Percentiles rank a stretch among this genome's conserved stretches.
Conservation (phyloP, 495 filamentous ascomycete species). For the Viridothelium virens region DNA sequence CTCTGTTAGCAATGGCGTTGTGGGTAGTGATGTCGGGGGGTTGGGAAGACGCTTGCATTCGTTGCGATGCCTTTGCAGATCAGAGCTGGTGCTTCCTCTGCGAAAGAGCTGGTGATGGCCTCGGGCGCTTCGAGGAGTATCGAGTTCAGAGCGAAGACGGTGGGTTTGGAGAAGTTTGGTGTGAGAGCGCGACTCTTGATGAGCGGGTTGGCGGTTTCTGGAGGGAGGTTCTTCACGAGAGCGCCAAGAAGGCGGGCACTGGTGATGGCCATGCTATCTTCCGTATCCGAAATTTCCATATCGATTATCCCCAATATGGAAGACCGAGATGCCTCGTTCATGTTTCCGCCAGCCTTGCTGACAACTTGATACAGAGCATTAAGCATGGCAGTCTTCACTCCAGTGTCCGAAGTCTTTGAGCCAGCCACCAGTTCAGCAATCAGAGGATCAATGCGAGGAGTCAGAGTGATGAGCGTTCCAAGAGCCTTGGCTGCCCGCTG, state of each 20-base stretch:
- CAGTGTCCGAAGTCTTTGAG: slow-evolving; percentile 78
- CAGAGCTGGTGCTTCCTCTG: slow-evolving; percentile 60
- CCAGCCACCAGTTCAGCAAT: slow-evolving; percentile 86
- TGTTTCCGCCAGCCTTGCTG: slow-evolving; percentile 85
- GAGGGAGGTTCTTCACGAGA: slow-evolving; percentile 71
- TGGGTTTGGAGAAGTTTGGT: slow-evolving; percentile 55
- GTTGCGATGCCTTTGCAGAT: slow-evolving; percentile 74
- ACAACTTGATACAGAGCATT: slow-evolving; percentile 95
- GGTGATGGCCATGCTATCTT: slow-evolving; percentile 72
- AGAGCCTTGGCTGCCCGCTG: slow-evolving; percentile 90
- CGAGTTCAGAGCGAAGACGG: slow-evolving; percentile 80
- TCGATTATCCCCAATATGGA: slow-evolving; percentile 83
- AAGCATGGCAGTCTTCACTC: slow-evolving; percentile 93
- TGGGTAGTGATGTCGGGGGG: slow-evolving; percentile 15
- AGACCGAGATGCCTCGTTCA: slow-evolving; percentile 79
- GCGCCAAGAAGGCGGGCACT: slow-evolving; percentile 83
- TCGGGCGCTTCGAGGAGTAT: slow-evolving; percentile 71
- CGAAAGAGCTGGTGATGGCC: slow-evolving; percentile 55
- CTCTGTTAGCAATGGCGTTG: not conserved
- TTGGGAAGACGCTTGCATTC: slow-evolving; percentile 45
- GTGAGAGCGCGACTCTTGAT: slow-evolving; percentile 78
- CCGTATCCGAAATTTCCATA: slow-evolving; percentile 64
- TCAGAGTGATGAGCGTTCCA: slow-evolving; percentile 91
- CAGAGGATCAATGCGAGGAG: slow-evolving; percentile 88
- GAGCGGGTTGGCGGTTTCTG: slow-evolving; percentile 54